Evolutionary conservation across 176 grass and related monocot species (phyloP).

Genomic region (Triticum aestivum): DNA sequence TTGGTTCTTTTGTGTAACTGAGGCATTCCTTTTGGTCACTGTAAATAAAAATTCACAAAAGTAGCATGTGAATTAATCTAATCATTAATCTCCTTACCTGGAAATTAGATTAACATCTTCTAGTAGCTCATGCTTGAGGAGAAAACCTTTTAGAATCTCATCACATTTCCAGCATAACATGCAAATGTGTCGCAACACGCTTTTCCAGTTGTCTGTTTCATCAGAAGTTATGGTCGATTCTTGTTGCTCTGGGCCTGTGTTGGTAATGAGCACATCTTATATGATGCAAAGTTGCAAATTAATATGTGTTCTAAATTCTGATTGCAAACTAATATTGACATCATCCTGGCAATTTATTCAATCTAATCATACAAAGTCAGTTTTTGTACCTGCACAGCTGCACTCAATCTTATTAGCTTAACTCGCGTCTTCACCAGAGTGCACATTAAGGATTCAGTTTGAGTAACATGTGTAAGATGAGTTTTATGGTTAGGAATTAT

Average conservation of each 20-base stretch:
- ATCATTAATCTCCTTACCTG: background rate
- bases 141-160: background rate
- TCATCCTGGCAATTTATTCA: background rate
- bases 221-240: background rate
- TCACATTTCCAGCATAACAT: slow-evolving; percentile 2
- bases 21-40: background rate
- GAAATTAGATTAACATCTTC: background rate
- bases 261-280: background rate
- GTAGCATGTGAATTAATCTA: background rate
- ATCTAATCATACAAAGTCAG: background rate
- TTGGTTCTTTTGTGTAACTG: background rate
- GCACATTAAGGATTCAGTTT: background rate
- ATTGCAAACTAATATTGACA: background rate
- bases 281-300: background rate
- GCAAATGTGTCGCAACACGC: background rate
- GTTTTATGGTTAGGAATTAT: background rate
- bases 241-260: background rate
- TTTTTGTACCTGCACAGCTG: background rate
- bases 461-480: background rate
- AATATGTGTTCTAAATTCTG: background rate
- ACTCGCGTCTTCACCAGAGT: background rate
- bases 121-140: background rate
- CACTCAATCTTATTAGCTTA: background rate
- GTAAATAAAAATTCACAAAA: background rate
- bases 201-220: slow-evolving; percentile 1